Percentiles rank a stretch among this genome's conserved stretches.
phyloP scores from a whole-genome alignment of 1,139 yeast species.

The Yamadazyma diddensiae region DNA sequence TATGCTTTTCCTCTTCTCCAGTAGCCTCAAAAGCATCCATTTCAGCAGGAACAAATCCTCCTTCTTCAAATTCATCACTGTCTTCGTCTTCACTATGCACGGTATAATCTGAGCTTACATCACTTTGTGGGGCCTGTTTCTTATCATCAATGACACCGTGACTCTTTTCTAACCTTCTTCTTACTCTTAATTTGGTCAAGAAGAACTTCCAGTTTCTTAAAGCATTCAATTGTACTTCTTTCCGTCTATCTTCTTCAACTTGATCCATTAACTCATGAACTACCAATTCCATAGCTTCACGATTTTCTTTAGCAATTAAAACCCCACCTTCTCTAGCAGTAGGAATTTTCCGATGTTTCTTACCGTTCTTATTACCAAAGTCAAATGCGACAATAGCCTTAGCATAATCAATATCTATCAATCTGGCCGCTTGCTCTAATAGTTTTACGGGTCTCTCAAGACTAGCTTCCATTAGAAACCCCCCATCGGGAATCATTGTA shows the following conservation, averaged over 20 bases:
- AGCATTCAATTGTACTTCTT: slow-evolving; percentile 48
- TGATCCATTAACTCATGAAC: slow-evolving; percentile 54
- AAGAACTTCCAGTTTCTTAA: slow-evolving; percentile 72
- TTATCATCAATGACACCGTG: slow-evolving; percentile 51
- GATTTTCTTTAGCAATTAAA: slow-evolving; percentile 60
- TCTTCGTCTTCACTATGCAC: slow-evolving; percentile 12
- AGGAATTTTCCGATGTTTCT: slow-evolving; percentile 31
- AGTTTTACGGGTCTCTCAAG: slow-evolving; percentile 35
- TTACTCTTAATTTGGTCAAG: slow-evolving; percentile 68
- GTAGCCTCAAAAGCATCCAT: slow-evolving; percentile 3
- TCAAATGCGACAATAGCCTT: slow-evolving; percentile 87
- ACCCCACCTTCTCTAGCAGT: slow-evolving; percentile 76
- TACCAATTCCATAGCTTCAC: slow-evolving; percentile 63
- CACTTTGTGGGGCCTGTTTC: too few relatives aligned
- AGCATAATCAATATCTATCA: slow-evolving; percentile 75
- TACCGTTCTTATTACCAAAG: slow-evolving; percentile 34
- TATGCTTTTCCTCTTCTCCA: background rate
- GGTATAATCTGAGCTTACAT: slow-evolving; percentile 10
- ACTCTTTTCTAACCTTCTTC: slow-evolving; percentile 57
- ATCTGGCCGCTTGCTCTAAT: slow-evolving; percentile 67
- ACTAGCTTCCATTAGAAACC: slow-evolving; percentile 38
- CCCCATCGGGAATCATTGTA: slow-evolving; percentile 82
- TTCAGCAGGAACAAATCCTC: slow-evolving; percentile 16
- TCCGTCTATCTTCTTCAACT: slow-evolving; percentile 49
- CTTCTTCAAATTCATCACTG: slow-evolving; percentile 10